These are phyloP conservation scores for Venturia effusa DNA, from an alignment of 2,329 filamentous ascomycete species.

Conservation along the genomic window DNA sequence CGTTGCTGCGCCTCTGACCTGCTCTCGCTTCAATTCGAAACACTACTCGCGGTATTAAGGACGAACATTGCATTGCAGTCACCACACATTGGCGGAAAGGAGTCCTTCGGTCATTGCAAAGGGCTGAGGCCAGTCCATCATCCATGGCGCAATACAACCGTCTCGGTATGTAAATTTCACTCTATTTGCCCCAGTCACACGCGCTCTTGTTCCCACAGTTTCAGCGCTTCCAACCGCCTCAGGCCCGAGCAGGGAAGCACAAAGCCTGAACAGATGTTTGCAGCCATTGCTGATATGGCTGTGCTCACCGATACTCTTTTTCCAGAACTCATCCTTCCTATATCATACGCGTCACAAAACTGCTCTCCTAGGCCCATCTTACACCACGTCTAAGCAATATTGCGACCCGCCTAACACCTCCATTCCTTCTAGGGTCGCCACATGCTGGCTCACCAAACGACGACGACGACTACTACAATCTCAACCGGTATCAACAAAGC, in stretches of 20 bases:
- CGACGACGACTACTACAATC: slow-evolving; percentile 27
- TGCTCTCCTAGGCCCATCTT: neutral
- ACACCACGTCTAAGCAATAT: neutral
- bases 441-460: slow-evolving; percentile 32
- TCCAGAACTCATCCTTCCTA: neutral
- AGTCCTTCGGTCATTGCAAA: neutral
- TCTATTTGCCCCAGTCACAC: slow-evolving; percentile 2
- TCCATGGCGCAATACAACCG: slow-evolving; percentile 22
- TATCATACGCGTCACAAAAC: neutral
- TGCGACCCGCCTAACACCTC: neutral
- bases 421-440: slow-evolving; percentile 13
- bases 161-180: slow-evolving; percentile 21
- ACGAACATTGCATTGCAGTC: neutral
- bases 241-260: neutral
- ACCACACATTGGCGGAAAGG: neutral
- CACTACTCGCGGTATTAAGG: neutral
- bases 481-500: slow-evolving; percentile 15
- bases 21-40: slow-evolving; percentile 1
- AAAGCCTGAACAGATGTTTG: neutral
- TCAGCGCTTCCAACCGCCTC: neutral
- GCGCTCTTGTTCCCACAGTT: slow-evolving; percentile 14
- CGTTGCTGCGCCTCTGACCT: neutral
- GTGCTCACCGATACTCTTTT: neutral
- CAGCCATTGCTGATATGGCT: neutral
- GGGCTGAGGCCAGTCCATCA: slow-evolving; percentile 16